Conservation (phyloP, 1,284 basidiomycete species). For the Ganoderma multipileum region DNA sequence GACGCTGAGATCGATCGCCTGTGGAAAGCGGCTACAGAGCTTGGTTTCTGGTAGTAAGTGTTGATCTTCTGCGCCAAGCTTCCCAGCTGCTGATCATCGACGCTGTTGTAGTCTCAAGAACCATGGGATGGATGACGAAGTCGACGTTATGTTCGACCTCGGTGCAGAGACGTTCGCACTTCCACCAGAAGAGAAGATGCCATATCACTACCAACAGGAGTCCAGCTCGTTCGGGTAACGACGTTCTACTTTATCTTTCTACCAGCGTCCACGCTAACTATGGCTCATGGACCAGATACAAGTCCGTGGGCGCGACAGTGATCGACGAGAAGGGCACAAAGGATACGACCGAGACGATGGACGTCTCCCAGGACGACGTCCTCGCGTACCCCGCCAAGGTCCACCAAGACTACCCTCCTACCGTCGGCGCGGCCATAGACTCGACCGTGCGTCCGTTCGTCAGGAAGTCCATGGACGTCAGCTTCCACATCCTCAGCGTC, state of each 20-base stretch:
- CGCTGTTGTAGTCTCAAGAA: constrained; percentile 39
- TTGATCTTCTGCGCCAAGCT: not conserved
- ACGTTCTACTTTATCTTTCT: not conserved
- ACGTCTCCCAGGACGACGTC: constrained; percentile 41
- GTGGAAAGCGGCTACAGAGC: constrained; percentile 39
- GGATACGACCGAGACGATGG: constrained; percentile 42
- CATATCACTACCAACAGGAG: constrained; percentile 41
- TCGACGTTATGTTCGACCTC: constrained; percentile 43
- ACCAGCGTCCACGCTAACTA: not conserved
- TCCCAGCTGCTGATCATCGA: not conserved
- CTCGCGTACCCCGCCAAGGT: constrained; percentile 37
- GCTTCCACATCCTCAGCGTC: constrained; percentile 38
- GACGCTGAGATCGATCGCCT: constrained; percentile 34
- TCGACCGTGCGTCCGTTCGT: constrained; percentile 40
- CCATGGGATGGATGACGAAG: constrained; percentile 41
- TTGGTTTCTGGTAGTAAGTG: constrained; percentile 42
- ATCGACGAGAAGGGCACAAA: constrained; percentile 41
- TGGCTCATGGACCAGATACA: constrained; percentile 35
- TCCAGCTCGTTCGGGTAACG: constrained; percentile 41
- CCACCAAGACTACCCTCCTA: constrained; percentile 41
- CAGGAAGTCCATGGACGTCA: constrained; percentile 39
- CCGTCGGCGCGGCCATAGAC: constrained; percentile 41
- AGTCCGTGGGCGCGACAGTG: constrained; percentile 39
- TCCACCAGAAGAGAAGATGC: constrained; percentile 42
- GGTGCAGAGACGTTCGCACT: constrained; percentile 42